Base-by-base conservation (phyloP, 768 basidiomycete species). In the Serendipita sp. region DNA sequence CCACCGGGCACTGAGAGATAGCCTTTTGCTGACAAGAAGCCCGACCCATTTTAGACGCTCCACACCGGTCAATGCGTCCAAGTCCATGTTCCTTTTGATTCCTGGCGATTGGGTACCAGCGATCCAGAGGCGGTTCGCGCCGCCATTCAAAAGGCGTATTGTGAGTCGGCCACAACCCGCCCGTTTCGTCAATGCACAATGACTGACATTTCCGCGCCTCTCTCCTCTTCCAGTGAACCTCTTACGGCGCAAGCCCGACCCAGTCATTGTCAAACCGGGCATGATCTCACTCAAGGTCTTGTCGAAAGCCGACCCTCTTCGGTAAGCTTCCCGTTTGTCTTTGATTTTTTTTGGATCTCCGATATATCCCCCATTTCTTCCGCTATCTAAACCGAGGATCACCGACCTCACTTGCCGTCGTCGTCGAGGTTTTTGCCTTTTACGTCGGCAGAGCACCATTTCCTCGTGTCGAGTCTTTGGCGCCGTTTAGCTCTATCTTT, bases 241-340 rank as follows among this genome's bases (percentile, higher is more conserved):
- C 35, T 28, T 60, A 8, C 56, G 56, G 23, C 56, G 35, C 56
- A 60, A 60, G 28, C 5, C 18, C 23, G 56, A 60, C 56, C 56
- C 56, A 8, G 56, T 38, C 18, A 60, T 60, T 28, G 56, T 60
- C 56, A 60, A 60, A 28, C 56, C 56, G n/a, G 56, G 56, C 56
- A 60, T 60, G 56, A 60, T 60, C 56, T 60, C 56, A 8, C 56
- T 60, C 56, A 60, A 60, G 35, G 56, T 60, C 18, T 36, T 60
- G 23, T 60, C 56, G 16, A 60, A 60, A 60, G 16, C 16, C n/a
- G 56, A 60, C 34, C 56, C 56, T 10, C 56, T 28, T 36, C 56
- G 56, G 56, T 60, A n/a, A 52, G 48, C 35, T 23, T 51, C n/a
- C n/a, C 48, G 35, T 60, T 38, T 60, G 8, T 32, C 16, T 35